A percentile compares a stretch with the other conserved stretches of the same genome.
These are phyloP conservation scores for Leucocoprinus sp. DNA, from an alignment of 768 basidiomycete genomes.

Conservation along the genomic window DNA sequence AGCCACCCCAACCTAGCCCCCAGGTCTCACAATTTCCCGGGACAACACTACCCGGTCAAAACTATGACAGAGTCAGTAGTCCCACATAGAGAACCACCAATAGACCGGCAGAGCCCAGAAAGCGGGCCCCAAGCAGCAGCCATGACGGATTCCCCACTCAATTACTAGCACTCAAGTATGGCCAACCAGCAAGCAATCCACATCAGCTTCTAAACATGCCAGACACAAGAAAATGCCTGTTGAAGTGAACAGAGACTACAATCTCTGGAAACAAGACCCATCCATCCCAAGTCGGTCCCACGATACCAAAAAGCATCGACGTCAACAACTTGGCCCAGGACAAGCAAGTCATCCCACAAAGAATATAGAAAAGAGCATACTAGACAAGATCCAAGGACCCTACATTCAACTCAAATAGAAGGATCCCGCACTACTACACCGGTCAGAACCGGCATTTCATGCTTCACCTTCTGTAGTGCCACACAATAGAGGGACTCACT, in stretches of 20 bases:
- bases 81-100: slow-evolving; percentile 30
- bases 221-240: slow-evolving; percentile 22
- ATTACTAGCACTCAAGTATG: slow-evolving; percentile 28
- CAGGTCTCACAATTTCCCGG: slow-evolving; percentile 40
- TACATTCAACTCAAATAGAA: no score
- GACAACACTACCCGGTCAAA: slow-evolving; percentile 20
- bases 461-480: no score
- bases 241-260: no score
- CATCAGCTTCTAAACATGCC: slow-evolving; percentile 24
- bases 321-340: slow-evolving; percentile 27
- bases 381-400: no score
- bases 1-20: slow-evolving; percentile 31
- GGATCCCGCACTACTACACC: no score
- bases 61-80: slow-evolving; percentile 26
- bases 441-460: no score
- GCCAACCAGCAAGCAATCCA: slow-evolving; percentile 34
- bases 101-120: slow-evolving; percentile 19
- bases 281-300: slow-evolving; percentile 26
- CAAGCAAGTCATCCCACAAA: slow-evolving; percentile 24
- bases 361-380: no score
- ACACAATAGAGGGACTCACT: no score
- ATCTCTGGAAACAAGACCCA: no score
- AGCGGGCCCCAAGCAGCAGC: slow-evolving; percentile 19
- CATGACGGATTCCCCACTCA: slow-evolving; percentile 27
- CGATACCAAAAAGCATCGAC: slow-evolving; percentile 24